A percentile compares a stretch with the other conserved stretches of the same genome.
phyloP scores from a whole-genome alignment of 129 eudicot species.

The Ambrosia trifida region DNA sequence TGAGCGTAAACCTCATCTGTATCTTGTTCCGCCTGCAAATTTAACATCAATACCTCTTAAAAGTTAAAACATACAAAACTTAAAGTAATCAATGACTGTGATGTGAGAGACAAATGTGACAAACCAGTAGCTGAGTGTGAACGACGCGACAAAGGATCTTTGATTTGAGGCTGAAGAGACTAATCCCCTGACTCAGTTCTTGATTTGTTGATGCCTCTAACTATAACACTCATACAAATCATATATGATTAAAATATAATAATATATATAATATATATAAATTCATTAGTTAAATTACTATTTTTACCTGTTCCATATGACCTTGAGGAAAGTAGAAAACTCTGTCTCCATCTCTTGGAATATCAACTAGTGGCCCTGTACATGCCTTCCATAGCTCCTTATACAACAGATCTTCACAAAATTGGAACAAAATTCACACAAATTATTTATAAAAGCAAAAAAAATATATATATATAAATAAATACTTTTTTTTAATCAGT shows the following conservation, averaged over 20 bases:
- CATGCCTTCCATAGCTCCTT: slow-evolving; percentile 90
- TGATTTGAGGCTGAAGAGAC: slow-evolving; percentile 57
- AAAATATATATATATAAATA: too few relatives aligned
- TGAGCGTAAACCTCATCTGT: slow-evolving; percentile 96
- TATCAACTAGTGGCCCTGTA: slow-evolving; percentile 90
- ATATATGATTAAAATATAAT: not conserved
- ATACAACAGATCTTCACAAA: slow-evolving; percentile 48
- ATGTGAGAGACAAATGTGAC: not conserved
- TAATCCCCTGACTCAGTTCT: slow-evolving; percentile 67
- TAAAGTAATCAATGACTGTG: not conserved
- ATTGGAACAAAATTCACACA: not conserved
- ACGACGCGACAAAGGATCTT: slow-evolving; percentile 87
- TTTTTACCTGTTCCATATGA: slow-evolving; percentile 82
- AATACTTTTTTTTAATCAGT: too few relatives aligned
- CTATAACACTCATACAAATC: slow-evolving; percentile 35
- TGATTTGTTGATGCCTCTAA: slow-evolving; percentile 94
- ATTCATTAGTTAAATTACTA: not conserved
- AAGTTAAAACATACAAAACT: slow-evolving; percentile 10
- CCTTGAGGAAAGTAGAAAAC: slow-evolving; percentile 98
- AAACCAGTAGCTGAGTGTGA: slow-evolving; percentile 69
- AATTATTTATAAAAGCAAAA: not conserved
- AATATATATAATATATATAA: slow-evolving; percentile 15
- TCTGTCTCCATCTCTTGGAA: slow-evolving; percentile 64
- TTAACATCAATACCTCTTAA: not conserved
- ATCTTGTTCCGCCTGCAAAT: slow-evolving; percentile 83